A percentile compares a stretch with the other conserved stretches of the same genome.
Evolutionary conservation across 306 rosid species (phyloP).

Genomic region (Vicia sativa): DNA sequence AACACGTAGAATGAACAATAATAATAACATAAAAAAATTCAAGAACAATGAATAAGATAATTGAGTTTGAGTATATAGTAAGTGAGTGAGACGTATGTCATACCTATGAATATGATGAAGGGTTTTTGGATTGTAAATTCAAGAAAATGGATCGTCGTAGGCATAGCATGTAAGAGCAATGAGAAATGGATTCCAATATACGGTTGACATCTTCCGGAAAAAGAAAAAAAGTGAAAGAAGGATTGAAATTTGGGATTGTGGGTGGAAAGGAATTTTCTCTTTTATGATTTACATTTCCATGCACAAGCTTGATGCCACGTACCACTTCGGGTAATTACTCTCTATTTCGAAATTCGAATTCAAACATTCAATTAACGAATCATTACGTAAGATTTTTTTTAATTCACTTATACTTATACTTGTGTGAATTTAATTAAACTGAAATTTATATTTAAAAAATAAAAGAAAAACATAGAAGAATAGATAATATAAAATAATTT

Average conservation of each 20-base stretch:
- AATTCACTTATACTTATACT: too few relatives aligned
- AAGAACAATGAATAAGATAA: not conserved
- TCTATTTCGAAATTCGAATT: too few relatives aligned
- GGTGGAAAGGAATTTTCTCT: not conserved
- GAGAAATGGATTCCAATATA: not conserved
- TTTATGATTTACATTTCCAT: slow-evolving; percentile 16
- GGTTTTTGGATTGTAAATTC: too few relatives aligned
- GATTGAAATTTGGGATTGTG: not conserved
- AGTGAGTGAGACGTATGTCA: not conserved
- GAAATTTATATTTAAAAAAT: too few relatives aligned
- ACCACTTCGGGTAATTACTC: not conserved
- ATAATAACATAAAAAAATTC: not conserved
- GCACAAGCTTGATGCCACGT: not conserved
- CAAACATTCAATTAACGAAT: too few relatives aligned
- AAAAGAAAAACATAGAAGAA: too few relatives aligned
- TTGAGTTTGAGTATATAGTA: not conserved
- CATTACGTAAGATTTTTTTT: too few relatives aligned
- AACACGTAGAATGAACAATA: not conserved
- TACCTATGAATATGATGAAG: slow-evolving; percentile 23
- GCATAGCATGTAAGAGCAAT: not conserved
- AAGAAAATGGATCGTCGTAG: not conserved
- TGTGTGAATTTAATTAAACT: too few relatives aligned
- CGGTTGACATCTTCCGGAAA: not conserved
- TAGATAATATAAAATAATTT: too few relatives aligned
- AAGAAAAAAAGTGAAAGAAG: slow-evolving; percentile 12